These are phyloP conservation scores for Malus hybrid DNA, from an alignment of 331 rosid genomes.

Conservation along the genomic window DNA sequence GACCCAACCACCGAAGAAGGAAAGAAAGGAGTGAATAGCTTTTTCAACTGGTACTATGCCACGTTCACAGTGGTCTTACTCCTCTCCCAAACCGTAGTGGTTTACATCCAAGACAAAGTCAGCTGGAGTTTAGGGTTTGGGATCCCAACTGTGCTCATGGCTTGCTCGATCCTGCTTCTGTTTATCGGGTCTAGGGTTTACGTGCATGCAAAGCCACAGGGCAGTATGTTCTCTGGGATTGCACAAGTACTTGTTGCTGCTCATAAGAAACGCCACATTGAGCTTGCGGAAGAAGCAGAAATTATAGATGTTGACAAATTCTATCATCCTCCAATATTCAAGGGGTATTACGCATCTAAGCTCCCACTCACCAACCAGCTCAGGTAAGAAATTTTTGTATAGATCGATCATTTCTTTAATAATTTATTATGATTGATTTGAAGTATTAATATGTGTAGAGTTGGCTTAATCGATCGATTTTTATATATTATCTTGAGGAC, in stretches of 20 bases:
- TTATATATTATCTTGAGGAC: background rate
- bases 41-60: constrained; percentile 51
- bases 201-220: constrained; percentile 35
- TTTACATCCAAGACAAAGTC: constrained; percentile 51
- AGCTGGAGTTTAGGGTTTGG: constrained; percentile 73
- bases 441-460: background rate
- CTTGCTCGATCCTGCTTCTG: constrained; percentile 20
- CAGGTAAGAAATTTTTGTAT: constrained; percentile 26
- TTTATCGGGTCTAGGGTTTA: constrained; percentile 32
- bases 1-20: constrained; percentile 54
- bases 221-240: constrained; percentile 46
- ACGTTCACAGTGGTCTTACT: constrained; percentile 38
- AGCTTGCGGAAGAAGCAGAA: constrained; percentile 6
- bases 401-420: background rate
- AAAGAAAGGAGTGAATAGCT: constrained; percentile 45
- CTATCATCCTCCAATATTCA: constrained; percentile 44
- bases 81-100: constrained; percentile 34
- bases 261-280: constrained; percentile 36
- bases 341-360: constrained; percentile 10
- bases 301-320: background rate
- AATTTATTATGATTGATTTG: no score
- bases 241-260: constrained; percentile 57
- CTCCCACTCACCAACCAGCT: constrained; percentile 35
- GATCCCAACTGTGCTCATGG: constrained; percentile 25
- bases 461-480: background rate